Evolutionary conservation across 2,329 filamentous ascomycete species (phyloP), one percentile per base, ranked within the genome.

Genomic region (Hortaea werneckii): DNA sequence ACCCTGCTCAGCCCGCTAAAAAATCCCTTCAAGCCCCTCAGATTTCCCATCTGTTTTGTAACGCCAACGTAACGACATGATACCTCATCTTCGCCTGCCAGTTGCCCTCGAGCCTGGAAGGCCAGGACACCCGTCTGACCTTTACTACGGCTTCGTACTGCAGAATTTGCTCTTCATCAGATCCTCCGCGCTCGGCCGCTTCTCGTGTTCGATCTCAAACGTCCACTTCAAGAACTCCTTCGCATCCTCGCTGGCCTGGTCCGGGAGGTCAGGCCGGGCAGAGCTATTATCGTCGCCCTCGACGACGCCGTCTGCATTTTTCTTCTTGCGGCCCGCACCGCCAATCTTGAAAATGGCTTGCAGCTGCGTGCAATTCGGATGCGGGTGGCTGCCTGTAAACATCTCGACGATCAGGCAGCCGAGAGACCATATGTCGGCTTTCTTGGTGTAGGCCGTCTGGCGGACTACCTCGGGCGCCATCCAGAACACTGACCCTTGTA

Each of bases 391-490:
- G 46, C 92, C 92, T 9, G 92, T 96, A 76, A 96, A 95, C 92
- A 98, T 98, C 72, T 98, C 92, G 26, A 98, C 90, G 10, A 98
- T 87, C 43, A 98, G 74, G 64, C 92, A 98, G 30, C 92, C 92
- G 26, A 98, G 78, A 40, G 87, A 95, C 92, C 92, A 98, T 57
- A 98, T 98, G 61, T 98, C 92, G 10, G 92, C 92, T 71, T 96
- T 96, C 69, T 90, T 87, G 5, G 90, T 96, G 69, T 98, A 95
- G 5, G 88, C 89, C 3, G 90, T 96, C 68, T 96, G 92, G 60
- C 92, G 92, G 51, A 98, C 92, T 13, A 98, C 92, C 70, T 98
- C 92, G 6, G 92, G 92, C 0, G 92, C 92, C 92, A 98, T 98
- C 92, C 92, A 98, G 71, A 95, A 98, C 43, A 98, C 92, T 27